Percentiles rank a stretch among this genome's conserved stretches.
phyloP scores from a whole-genome alignment of 2,329 filamentous ascomycete species.

The Cladosporium sp. region DNA sequence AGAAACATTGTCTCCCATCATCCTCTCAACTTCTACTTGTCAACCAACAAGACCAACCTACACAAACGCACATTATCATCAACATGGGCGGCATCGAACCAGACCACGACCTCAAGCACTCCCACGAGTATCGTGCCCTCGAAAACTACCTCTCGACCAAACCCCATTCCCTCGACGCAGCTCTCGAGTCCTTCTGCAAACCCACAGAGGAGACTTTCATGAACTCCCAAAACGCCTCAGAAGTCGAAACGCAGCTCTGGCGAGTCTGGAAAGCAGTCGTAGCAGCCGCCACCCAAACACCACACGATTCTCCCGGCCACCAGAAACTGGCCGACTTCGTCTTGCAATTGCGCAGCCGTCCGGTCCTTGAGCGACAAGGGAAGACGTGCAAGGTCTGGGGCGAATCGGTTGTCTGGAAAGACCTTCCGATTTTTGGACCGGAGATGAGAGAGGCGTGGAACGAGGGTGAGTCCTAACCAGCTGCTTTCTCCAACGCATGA shows the following conservation, averaged over 20 bases:
- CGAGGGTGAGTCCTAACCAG: constrained; percentile 17
- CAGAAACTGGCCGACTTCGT: constrained; percentile 22
- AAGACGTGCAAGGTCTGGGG: constrained; percentile 20
- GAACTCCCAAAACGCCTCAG: constrained; percentile 15
- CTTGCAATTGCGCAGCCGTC: constrained; percentile 16
- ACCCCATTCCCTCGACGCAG: neutral
- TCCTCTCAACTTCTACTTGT: neutral
- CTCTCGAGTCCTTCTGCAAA: constrained; percentile 17
- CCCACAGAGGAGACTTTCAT: constrained; percentile 20
- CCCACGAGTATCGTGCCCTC: constrained; percentile 4
- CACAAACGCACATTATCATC: neutral
- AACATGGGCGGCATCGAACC: constrained; percentile 6
- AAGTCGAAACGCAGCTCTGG: constrained; percentile 20
- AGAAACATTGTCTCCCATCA: too few relatives aligned
- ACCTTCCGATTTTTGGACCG: constrained; percentile 28
- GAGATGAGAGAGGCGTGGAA: constrained; percentile 31
- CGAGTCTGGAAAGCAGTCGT: constrained; percentile 22
- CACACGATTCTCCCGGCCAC: constrained; percentile 18
- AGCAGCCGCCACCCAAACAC: constrained; percentile 19
- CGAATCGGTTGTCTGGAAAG: constrained; percentile 24
- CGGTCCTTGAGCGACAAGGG: constrained; percentile 18
- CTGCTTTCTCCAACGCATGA: too few relatives aligned
- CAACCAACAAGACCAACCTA: neutral
- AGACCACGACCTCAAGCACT: constrained; percentile 4
- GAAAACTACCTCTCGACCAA: neutral